Evolutionary conservation across 441 rosid genomes (phyloP).

Genomic region (Gossypium gossypioides): DNA sequence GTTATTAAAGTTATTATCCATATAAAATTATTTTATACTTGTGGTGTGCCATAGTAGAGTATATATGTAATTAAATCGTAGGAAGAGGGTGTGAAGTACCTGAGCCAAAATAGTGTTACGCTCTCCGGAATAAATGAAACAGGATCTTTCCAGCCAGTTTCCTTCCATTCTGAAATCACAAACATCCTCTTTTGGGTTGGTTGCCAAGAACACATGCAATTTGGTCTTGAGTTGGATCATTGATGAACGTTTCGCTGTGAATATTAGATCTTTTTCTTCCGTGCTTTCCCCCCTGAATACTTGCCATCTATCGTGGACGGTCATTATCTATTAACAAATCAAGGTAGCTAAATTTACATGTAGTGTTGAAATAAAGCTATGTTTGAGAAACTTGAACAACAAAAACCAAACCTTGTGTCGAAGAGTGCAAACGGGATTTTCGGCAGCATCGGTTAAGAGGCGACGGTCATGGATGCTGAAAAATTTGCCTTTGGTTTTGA

Average conservation of each 20-base stretch:
- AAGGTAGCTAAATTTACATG: neutral
- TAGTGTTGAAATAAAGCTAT: too few relatives aligned
- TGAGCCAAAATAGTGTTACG: conserved; percentile 38
- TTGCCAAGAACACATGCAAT: conserved; percentile 37
- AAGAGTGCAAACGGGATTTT: conserved; percentile 9
- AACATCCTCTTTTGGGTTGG: conserved; percentile 28
- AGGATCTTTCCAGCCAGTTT: conserved; percentile 37
- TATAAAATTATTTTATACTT: neutral
- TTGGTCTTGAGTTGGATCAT: conserved; percentile 35
- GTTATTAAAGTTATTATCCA: too few relatives aligned
- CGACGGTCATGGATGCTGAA: conserved; percentile 14
- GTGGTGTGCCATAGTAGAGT: too few relatives aligned
- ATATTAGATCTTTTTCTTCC: conserved; percentile 31
- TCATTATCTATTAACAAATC: conserved; percentile 18
- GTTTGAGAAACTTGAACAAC: neutral
- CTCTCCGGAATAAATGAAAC: conserved; percentile 32
- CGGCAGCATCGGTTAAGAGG: conserved; percentile 8
- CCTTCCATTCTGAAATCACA: conserved; percentile 44
- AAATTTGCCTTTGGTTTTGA: conserved; percentile 6
- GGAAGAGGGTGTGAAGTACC: conserved; percentile 15
- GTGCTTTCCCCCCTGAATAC: conserved; percentile 43
- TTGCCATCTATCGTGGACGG: conserved; percentile 39
- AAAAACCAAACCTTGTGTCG: conserved; percentile 4
- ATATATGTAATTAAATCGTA: neutral
- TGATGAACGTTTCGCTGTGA: conserved; percentile 36